Conservation (phyloP, 192 early-diverging fungal genomes). For the Coemansia sp. region DNA sequence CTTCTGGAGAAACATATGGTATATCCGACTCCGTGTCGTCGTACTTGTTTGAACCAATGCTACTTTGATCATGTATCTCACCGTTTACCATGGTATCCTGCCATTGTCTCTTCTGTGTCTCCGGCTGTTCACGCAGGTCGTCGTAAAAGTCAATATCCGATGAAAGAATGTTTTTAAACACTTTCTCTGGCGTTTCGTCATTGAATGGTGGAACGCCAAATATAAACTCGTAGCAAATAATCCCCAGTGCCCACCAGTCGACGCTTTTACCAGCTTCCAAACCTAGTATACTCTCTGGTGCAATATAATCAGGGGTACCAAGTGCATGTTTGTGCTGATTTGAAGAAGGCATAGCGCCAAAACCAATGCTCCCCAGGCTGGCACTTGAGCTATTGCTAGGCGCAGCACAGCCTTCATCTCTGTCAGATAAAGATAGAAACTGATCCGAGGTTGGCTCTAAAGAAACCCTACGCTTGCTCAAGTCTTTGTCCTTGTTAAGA, state of each 20-base stretch:
- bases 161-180: constrained; percentile 47
- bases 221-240: constrained; percentile 91
- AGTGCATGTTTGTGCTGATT: constrained; percentile 44
- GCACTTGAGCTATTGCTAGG: constrained; percentile 17
- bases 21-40: constrained; percentile 18
- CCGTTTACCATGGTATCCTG: not conserved
- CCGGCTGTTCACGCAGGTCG: constrained; percentile 14
- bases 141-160: constrained; percentile 44
- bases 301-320: constrained; percentile 93
- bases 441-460: constrained; percentile 24
- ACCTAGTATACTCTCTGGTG: constrained; percentile 93
- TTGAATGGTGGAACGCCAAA: constrained; percentile 84
- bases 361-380: constrained; percentile 14
- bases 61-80: not conserved
- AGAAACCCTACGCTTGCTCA: constrained; percentile 56
- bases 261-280: constrained; percentile 73
- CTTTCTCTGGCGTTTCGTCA: constrained; percentile 46
- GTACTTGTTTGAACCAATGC: not conserved
- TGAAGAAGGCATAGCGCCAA: not conserved
- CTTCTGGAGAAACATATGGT: constrained; percentile 29
- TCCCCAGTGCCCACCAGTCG: constrained; percentile 92
- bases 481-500: not conserved
- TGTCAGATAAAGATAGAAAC: not conserved
- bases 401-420: not conserved
- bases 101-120: not conserved